These are phyloP conservation scores for Macadamia tetraphylla DNA, from an alignment of 164 flowering plant genomes.

Conservation along the genomic window DNA sequence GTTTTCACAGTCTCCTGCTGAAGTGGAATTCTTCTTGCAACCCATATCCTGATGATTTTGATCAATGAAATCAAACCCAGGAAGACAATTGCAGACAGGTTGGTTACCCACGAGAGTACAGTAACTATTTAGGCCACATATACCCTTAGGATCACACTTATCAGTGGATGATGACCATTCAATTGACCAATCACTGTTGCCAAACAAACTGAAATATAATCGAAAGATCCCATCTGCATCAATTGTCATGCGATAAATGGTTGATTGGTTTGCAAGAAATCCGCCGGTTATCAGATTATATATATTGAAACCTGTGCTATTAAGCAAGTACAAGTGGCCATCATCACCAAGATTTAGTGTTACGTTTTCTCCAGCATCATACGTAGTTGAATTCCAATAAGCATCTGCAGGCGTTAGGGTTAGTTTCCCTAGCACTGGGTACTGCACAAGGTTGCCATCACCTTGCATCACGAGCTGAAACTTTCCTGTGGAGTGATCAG, in stretches of 20 bases:
- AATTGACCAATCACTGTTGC: not conserved
- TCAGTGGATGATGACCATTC: not conserved
- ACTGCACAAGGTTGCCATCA: not conserved
- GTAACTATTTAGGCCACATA: conserved; percentile 11
- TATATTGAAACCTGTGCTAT: not conserved
- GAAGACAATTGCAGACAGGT: conserved; percentile 13
- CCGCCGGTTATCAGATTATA: not conserved
- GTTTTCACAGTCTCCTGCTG: conserved; percentile 1
- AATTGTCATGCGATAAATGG: conserved; percentile 10
- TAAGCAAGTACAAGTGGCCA: conserved; percentile 10
- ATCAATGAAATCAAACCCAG: conserved; percentile 9
- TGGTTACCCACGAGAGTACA: not conserved
- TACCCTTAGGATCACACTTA: not conserved
- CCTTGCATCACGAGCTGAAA: conserved; percentile 18
- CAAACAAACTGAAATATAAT: conserved; percentile 5
- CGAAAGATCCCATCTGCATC: conserved; percentile 16
- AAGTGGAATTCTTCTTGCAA: conserved; percentile 5
- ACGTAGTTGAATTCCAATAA: conserved; percentile 10
- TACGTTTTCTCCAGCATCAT: not conserved
- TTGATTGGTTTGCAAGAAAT: not conserved
- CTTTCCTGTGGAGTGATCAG: conserved; percentile 11
- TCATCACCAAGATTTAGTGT: not conserved
- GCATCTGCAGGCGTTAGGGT: not conserved
- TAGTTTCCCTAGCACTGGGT: not conserved
- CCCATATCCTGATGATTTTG: not conserved